Evolutionary conservation across 1,139 yeast species (phyloP), one percentile per base, ranked within the genome.

Genomic region (Saccharomyces pastorianus): DNA sequence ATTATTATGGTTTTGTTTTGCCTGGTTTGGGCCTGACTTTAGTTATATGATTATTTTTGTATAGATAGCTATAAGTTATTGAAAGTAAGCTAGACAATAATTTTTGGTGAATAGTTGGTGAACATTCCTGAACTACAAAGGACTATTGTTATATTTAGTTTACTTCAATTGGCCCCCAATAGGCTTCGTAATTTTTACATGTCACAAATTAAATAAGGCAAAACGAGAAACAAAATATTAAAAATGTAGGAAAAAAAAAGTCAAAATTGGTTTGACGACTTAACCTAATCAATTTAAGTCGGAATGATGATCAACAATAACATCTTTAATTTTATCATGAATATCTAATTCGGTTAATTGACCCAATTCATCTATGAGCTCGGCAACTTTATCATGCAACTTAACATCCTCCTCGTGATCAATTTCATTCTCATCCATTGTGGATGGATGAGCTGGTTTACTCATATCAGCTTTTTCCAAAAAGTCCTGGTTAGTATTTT

Each of bases 401-500:
- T 3, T 4, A 17, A 7, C 23, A 9, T 38, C 9, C 7, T 38
- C 42, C 4, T 38, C 25, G 7, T 38, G 42, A 17, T 6, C 23
- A 17, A 8, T 38, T 17, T 38, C 42, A 38, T 38, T 38, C 23
- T 38, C 42, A 38, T 14, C 11, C 25, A 17, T 38, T 7, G 23
- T 20, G 23, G 23, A 20, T 20, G 25, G 6, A 20, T 8, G 26
- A 11, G 44, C 20, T 9, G 23, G 3, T 17, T 11, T 17, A 13
- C 25, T 38, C 20, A 38, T 17, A 38, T 17, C 7, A 17, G 13
- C 11, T 17, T 11, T 23, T 38, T 38, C 23, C 42, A 8, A 38
- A 17, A 38, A 11, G 11, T 38, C 42, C 11, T 8, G 23, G 3
- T 38, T 56, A 28, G 60, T 63, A 47, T 63, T 63, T 27, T 65